Evolutionary conservation across 768 basidiomycete species (phyloP), one percentile per base, ranked within the genome.

Genomic region (Agaricus blazei): DNA sequence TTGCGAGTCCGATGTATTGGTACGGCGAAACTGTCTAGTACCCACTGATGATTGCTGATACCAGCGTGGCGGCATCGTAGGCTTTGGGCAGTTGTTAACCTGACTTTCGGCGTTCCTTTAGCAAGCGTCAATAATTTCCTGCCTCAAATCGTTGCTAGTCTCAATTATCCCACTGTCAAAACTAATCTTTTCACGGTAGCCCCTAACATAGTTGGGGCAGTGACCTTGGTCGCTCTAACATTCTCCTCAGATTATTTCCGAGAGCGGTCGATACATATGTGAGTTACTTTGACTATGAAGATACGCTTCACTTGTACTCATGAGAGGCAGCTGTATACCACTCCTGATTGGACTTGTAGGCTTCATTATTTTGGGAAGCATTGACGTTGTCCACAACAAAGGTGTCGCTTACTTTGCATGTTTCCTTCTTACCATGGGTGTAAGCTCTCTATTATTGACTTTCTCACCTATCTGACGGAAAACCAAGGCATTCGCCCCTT

Each of bases 121-220:
- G 75, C 76, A 1, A 76, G 75, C n/a, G 79, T 79, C 52, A 78
- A 79, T 62, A 79, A 79, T 58, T 81, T 80, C 62, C 67, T 82
- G 12, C 78, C 77, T 0, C 78, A 80, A 44, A 76, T 76, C 34
- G 74, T 75, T 26, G 72, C 69, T 8, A 75, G 75, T 51, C 66
- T 78, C 4, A 74, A 74, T 12, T 77, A 75, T 60, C 75, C 73
- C 2, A 73, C 75, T 3, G 67, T 80, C 60, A 77, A 75, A 58
- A 82, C 80, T 11, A 82, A 82, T 58, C 66, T 82, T 24, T 72
- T 70, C 58, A 82, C 80, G 15, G 74, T 80, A 29, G 80, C 79
- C 9, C 80, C 80, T 1, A 80, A 80, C 60, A 65, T 80, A 44
- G 75, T 71, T 48, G 77, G 75, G 37, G 79, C 79, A 1, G 72